Percentiles rank a stretch among this genome's conserved stretches.
Evolutionary conservation across 2,329 filamentous ascomycete genomes (phyloP).

Genomic region (Exophiala viscosa): DNA sequence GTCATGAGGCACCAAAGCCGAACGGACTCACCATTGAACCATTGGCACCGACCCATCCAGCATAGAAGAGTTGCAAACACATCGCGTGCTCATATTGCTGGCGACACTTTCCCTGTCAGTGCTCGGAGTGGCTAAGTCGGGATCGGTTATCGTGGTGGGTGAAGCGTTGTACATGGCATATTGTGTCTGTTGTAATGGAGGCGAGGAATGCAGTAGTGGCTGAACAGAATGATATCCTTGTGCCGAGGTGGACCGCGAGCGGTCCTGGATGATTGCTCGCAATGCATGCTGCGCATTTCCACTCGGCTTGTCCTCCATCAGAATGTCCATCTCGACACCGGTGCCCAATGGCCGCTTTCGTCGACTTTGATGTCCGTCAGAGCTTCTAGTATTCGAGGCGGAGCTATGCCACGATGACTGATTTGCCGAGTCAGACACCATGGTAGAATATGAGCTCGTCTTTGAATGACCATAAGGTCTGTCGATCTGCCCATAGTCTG

Average conservation of each 20-base stretch:
- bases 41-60: conserved; percentile 54
- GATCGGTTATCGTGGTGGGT: conserved; percentile 51
- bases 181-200: conserved; percentile 40
- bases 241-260: conserved; percentile 31
- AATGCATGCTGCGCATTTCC: conserved; percentile 47
- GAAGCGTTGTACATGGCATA: conserved; percentile 42
- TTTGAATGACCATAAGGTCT: conserved; percentile 40
- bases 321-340: conserved; percentile 21
- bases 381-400: conserved; percentile 11
- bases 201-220: conserved; percentile 42
- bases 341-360: conserved; percentile 19
- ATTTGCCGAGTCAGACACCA: conserved; percentile 40
- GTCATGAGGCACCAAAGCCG: neutral
- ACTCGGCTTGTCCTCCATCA: conserved; percentile 31
- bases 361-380: conserved; percentile 13
- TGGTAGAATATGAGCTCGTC: conserved; percentile 40
- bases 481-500: conserved; percentile 20
- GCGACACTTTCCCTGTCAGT: conserved; percentile 52
- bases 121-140: conserved; percentile 50
- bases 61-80: conserved; percentile 52
- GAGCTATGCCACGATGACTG: conserved; percentile 41
- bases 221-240: conserved; percentile 25
- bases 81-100: conserved; percentile 52
- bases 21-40: conserved; percentile 53
- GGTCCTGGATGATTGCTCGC: conserved; percentile 42